Conservation (phyloP, 164 flowering plant species). For the Vitis labrusca region DNA sequence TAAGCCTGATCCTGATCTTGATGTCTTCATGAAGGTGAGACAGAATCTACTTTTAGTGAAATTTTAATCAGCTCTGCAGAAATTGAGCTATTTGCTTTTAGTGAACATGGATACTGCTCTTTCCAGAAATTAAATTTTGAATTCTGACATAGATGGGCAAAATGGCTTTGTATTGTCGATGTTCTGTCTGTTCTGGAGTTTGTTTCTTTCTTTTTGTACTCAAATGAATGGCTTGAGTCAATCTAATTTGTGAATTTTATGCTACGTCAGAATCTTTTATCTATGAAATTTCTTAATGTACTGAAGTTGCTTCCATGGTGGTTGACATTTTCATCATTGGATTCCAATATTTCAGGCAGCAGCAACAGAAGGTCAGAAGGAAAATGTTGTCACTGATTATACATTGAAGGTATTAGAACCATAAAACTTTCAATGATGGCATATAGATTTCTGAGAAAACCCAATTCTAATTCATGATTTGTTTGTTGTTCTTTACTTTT, state of each 20-base stretch:
- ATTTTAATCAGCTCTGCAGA: too few relatives aligned
- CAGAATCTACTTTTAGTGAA: background rate
- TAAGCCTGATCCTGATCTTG: conserved; percentile 61
- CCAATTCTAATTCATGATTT: background rate
- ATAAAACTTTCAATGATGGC: too few relatives aligned
- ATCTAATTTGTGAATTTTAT: too few relatives aligned
- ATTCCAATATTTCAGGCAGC: conserved; percentile 28
- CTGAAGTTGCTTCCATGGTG: too few relatives aligned
- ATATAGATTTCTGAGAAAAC: background rate
- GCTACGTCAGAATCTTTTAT: too few relatives aligned
- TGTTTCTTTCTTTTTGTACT: background rate
- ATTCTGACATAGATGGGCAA: background rate
- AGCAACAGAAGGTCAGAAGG: conserved; percentile 40
- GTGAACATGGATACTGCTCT: too few relatives aligned
- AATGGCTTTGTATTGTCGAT: too few relatives aligned
- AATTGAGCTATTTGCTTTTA: too few relatives aligned
- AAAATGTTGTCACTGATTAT: conserved; percentile 39
- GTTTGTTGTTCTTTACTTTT: background rate
- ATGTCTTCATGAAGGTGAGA: conserved; percentile 55
- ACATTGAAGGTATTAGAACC: conserved; percentile 27
- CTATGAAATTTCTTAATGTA: too few relatives aligned
- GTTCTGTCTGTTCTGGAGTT: background rate
- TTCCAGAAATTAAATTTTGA: background rate
- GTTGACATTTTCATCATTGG: too few relatives aligned
- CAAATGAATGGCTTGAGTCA: too few relatives aligned